A percentile compares a stretch with the other conserved stretches of the same genome.
Evolutionary conservation across 805 yeast genomes (phyloP).

Genomic region (Kuraishia floccosa): DNA sequence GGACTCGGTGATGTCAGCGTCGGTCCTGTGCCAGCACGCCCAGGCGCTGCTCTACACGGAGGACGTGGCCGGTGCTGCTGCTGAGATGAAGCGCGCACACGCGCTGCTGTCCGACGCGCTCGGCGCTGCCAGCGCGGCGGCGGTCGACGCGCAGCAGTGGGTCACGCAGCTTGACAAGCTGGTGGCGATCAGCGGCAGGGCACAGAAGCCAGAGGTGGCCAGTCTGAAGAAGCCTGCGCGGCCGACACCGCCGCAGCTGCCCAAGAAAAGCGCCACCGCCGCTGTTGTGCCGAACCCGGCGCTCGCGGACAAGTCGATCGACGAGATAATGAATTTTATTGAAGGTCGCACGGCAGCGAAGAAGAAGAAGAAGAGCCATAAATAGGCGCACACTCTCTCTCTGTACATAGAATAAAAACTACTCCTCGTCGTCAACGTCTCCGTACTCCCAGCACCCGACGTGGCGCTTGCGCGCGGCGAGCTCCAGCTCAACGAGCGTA

Average conservation of each 20-base stretch:
- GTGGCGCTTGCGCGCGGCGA: constrained; percentile 34
- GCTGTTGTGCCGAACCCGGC: constrained; percentile 36
- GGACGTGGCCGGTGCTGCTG: constrained; percentile 45
- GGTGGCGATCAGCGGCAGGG: constrained; percentile 27
- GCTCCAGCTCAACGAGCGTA: constrained; percentile 30
- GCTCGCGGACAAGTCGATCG: constrained; percentile 55
- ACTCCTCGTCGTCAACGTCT: constrained; percentile 51
- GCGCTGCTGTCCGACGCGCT: constrained; percentile 41
- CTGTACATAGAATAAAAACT: constrained; percentile 2
- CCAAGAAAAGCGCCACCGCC: constrained; percentile 12
- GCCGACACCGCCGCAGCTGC: constrained; percentile 16
- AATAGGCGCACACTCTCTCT: constrained; percentile 4
- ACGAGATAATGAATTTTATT: constrained; percentile 61
- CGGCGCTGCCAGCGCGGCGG: constrained; percentile 58
- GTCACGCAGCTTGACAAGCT: constrained; percentile 41
- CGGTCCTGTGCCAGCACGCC: constrained; percentile 58
- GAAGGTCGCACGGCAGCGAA: constrained; percentile 35
- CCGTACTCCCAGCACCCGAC: constrained; percentile 71
- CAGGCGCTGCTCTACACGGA: constrained; percentile 42
- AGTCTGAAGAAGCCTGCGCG: constrained; percentile 5
- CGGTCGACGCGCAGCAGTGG: constrained; percentile 62
- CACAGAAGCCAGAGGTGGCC: constrained; percentile 12
- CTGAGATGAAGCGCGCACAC: constrained; percentile 43
- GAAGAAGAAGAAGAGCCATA: constrained; percentile 15
- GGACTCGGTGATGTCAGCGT: constrained; percentile 49